phyloP scores from a whole-genome alignment of 345 rosid genomes.

The Heritiera fomes region DNA sequence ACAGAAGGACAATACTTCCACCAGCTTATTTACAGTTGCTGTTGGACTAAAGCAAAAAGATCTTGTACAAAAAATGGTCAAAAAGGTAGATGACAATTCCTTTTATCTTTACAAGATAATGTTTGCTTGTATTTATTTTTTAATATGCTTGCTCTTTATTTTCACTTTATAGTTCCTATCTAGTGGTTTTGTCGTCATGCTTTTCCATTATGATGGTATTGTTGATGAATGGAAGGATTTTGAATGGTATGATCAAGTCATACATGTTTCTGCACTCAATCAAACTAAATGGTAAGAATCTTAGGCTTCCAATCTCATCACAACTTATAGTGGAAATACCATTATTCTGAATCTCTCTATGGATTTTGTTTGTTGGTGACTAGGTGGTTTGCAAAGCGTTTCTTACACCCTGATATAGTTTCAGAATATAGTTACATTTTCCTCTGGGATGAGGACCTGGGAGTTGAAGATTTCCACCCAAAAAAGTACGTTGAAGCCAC shows the following conservation, averaged over 20 bases:
- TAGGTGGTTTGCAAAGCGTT: slow-evolving; percentile 87
- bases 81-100: slow-evolving; percentile 38
- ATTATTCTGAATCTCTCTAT: background rate
- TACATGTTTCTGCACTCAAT: slow-evolving; percentile 72
- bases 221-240: slow-evolving; percentile 73
- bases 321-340: background rate
- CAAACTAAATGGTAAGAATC: slow-evolving; percentile 83
- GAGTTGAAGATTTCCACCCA: slow-evolving; percentile 63
- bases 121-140: background rate
- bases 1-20: slow-evolving; percentile 34
- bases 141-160: background rate
- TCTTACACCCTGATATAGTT: slow-evolving; percentile 71
- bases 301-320: background rate
- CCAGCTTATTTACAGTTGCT: slow-evolving; percentile 49
- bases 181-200: slow-evolving; percentile 64
- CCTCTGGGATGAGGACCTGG: slow-evolving; percentile 80
- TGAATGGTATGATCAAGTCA: slow-evolving; percentile 55
- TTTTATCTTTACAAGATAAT: background rate
- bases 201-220: slow-evolving; percentile 90
- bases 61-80: slow-evolving; percentile 52
- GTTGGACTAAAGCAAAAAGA: slow-evolving; percentile 62
- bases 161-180: slow-evolving; percentile 57
- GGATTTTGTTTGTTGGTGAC: slow-evolving; percentile 10
- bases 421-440: slow-evolving; percentile 57
- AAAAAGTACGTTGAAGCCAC: slow-evolving; percentile 35